Evolutionary conservation across 768 basidiomycete species (phyloP).

Genomic region (Mycena rebaudengoi): DNA sequence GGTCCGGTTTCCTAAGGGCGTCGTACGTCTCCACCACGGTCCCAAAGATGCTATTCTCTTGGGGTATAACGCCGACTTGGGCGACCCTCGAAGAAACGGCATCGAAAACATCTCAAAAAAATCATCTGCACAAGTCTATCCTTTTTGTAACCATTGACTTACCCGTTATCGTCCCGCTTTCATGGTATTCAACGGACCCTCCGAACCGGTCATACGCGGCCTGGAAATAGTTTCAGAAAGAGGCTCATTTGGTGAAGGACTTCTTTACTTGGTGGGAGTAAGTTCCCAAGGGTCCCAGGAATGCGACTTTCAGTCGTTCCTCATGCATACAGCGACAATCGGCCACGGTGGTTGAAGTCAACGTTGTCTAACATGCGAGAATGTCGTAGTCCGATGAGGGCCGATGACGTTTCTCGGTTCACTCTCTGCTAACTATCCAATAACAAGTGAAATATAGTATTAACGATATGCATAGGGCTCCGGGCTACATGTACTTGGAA

Average conservation of each 20-base stretch:
- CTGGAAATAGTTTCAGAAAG: conserved; percentile 35
- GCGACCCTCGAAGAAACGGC: conserved; percentile 52
- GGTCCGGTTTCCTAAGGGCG: conserved; percentile 55
- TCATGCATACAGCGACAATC: not conserved
- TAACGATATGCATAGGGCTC: conserved; percentile 23
- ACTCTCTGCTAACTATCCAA: too few relatives aligned
- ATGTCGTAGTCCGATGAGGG: too few relatives aligned
- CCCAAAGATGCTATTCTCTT: conserved; percentile 83
- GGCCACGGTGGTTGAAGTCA: not conserved
- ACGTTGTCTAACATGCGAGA: not conserved
- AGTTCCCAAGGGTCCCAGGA: conserved; percentile 65
- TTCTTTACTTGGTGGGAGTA: conserved; percentile 63
- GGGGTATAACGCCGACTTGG: conserved; percentile 74
- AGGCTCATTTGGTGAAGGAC: not conserved
- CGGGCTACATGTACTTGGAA: conserved; percentile 4
- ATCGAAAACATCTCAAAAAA: conserved; percentile 64
- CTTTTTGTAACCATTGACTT: conserved; percentile 9
- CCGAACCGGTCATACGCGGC: conserved; percentile 58
- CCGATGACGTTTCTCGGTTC: too few relatives aligned
- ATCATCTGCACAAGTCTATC: not conserved
- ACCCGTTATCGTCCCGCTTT: conserved; percentile 51
- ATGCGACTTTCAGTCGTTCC: conserved; percentile 42
- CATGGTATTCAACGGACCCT: conserved; percentile 51
- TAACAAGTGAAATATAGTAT: not conserved
- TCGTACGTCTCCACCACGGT: conserved; percentile 81